These are phyloP conservation scores for Macrolepiota albuminosa DNA, from an alignment of 768 basidiomycete genomes.

Conservation along the genomic window DNA sequence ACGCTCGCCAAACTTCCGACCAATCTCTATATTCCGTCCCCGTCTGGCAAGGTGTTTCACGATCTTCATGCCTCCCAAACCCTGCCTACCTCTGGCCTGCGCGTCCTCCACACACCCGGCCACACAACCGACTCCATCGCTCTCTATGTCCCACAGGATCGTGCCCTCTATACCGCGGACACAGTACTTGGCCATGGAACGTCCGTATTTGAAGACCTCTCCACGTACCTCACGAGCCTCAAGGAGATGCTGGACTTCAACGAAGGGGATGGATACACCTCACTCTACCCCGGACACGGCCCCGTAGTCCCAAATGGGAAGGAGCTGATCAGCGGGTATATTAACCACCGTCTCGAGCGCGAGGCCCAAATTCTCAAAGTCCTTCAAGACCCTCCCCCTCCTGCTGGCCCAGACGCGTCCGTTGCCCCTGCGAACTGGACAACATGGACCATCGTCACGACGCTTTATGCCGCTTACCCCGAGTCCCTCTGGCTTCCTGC, in stretches of 20 bases:
- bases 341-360: slow-evolving; percentile 74
- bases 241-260: slow-evolving; percentile 49
- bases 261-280: slow-evolving; percentile 28
- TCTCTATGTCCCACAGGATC: slow-evolving; percentile 63
- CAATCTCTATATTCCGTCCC: slow-evolving; percentile 41
- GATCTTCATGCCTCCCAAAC: slow-evolving; percentile 54
- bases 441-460: slow-evolving; percentile 59
- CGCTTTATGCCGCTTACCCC: slow-evolving; percentile 71
- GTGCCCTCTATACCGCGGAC: slow-evolving; percentile 85
- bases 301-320: slow-evolving; percentile 65
- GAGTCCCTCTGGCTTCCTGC: slow-evolving; percentile 69
- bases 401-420: slow-evolving; percentile 12
- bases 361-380: slow-evolving; percentile 71
- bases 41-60: slow-evolving; percentile 45
- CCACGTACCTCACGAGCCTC: slow-evolving; percentile 62
- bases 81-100: slow-evolving; percentile 43
- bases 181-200: slow-evolving; percentile 89
- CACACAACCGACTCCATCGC: slow-evolving; percentile 87
- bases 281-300: slow-evolving; percentile 89
- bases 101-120: slow-evolving; percentile 82
- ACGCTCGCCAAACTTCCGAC: slow-evolving; percentile 35
- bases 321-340: slow-evolving; percentile 63
- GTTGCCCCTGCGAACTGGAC: slow-evolving; percentile 37
- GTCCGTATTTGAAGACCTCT: slow-evolving; percentile 82
- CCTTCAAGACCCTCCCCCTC: slow-evolving; percentile 33